Base-by-base conservation (phyloP, 768 basidiomycete genomes). In the Kwoniella mangroviensis region DNA sequence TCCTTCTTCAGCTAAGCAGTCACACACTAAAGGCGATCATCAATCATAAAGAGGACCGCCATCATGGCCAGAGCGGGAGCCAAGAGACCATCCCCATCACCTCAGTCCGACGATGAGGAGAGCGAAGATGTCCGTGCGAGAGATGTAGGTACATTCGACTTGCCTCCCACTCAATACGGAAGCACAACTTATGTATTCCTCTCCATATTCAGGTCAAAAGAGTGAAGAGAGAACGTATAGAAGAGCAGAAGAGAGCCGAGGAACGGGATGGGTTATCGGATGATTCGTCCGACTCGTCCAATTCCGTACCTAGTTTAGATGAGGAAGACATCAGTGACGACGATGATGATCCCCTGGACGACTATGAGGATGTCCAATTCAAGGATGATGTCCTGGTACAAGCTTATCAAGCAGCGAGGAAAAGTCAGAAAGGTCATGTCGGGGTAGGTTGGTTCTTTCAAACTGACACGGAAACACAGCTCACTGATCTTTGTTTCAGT, bases 281-380 rank as follows among this genome's bases (percentile, higher is more conserved):
- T 22, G 69, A 22, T 34, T 26, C 51, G 6, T 56, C 34, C 6
- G 66, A 61, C 15, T 11, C 45, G 26, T 45, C 51, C 1, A 45
- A 26, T 43, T 49, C 52, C 13, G n/a, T 62, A 26, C 51, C 54
- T 11, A 84, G 85, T 76, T 89, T 91, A 67, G 91, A 92, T 71
- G 86, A 87, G 67, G 85, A 88, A 58, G 85, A 90, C 64, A 87
- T 87, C 10, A 88, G 86, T 54, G 85, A 83, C 45, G 85, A 91
- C 59, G 88, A 88, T 13, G 86, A 85, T 24, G 86, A 85, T 55
- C 84, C 91, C 51, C 86, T 41, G 17, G 56, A 63, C 6, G 65
- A 63, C 3, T 52, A 43, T 28, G 70, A 64, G 28, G 67, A 65
- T 21, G 45, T 40, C 7, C 52, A 61, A 15, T 65, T 22, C 60